Base-by-base conservation (phyloP, 1,284 basidiomycete genomes). In the Pholiota adiposa region DNA sequence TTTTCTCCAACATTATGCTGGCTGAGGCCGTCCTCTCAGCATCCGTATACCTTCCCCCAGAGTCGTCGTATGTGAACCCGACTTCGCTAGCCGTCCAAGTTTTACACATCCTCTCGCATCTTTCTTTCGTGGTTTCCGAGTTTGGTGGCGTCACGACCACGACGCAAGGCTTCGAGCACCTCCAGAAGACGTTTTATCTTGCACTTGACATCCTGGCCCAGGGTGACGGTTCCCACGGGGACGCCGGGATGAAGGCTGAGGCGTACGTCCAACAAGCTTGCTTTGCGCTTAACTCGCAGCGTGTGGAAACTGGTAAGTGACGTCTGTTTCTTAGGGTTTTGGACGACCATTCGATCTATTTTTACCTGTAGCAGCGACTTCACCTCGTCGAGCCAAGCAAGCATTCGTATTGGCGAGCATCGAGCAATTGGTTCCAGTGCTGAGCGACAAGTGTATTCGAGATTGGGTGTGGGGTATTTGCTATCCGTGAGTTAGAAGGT, bases 111-210 rank as follows among this genome's bases (percentile, higher is more conserved):
- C 77, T 91, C 9, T 83, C 80, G 14, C 82, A 86, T 65, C 74
- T 91, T n/a, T 83, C 89, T 0, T 89, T 89, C 65, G 81, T 91
- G 36, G 82, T 92, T 6, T 83, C 87, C 2, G 83, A 89, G 65
- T 92, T 92, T 65, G 90, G 90, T 3, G 89, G 90, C 6, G 80
- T 89, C 27, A 81, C 82, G 1, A 80, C 82, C 0, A 82, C 83
- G 0, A 71, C 77, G 8, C 74, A 77, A 19, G 81, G 85, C 0
- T 88, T 92, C 65, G 69, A 78, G 18, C 88, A 92, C 69, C 76
- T 92, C 33, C 87, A 88, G 65, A 84, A 83, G 67, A 82, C 79
- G 0, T 90, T 90, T 64, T 92, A 90, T 71, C 80, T 86, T 43
- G 86, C 89, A 2, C 73, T 92, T 23, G 90, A 92, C 64, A 75